Percentiles rank a stretch among this genome's conserved stretches.
These are phyloP conservation scores for Phialocephala sp. DNA, from an alignment of 2,329 filamentous ascomycete genomes.

Conservation along the genomic window DNA sequence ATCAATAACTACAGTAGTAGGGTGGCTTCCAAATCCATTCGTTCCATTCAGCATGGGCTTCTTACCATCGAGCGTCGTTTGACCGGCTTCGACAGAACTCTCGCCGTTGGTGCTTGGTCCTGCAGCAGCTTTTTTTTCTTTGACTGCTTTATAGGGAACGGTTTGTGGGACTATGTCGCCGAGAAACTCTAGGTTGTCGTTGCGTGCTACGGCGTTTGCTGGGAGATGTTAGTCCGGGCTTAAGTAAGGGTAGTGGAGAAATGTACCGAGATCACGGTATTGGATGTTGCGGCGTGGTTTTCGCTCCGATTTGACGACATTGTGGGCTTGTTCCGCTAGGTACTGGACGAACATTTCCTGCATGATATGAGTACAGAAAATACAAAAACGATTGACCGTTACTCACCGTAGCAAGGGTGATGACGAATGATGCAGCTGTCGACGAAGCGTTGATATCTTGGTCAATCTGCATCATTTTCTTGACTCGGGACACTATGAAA, in stretches of 20 bases:
- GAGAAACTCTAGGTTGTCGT: slow-evolving; percentile 95
- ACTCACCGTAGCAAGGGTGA: slow-evolving; percentile 83
- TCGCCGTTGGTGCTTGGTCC: slow-evolving; percentile 47
- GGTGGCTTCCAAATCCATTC: slow-evolving; percentile 5
- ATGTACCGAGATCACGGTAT: slow-evolving; percentile 87
- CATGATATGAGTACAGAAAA: slow-evolving; percentile 18
- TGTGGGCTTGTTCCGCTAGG: slow-evolving; percentile 82
- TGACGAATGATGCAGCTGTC: slow-evolving; percentile 92
- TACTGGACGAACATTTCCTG: slow-evolving; percentile 97
- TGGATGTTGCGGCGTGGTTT: slow-evolving; percentile 94
- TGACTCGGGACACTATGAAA: slow-evolving; percentile 81
- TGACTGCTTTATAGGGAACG: slow-evolving; percentile 78
- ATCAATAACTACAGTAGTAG: slow-evolving; percentile 16
- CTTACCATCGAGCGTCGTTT: slow-evolving; percentile 42
- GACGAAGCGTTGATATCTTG: slow-evolving; percentile 85
- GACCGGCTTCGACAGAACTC: slow-evolving; percentile 37
- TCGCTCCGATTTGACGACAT: slow-evolving; percentile 86
- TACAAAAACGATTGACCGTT: neutral
- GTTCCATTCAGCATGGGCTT: slow-evolving; percentile 29
- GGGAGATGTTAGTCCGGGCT: slow-evolving; percentile 25
- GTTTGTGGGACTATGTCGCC: slow-evolving; percentile 90
- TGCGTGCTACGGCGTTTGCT: slow-evolving; percentile 85
- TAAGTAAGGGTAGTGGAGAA: slow-evolving; percentile 3
- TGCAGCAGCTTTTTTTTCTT: slow-evolving; percentile 61
- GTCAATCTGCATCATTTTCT: slow-evolving; percentile 92